phyloP scores from a whole-genome alignment of 176 grass and related monocot genomes.

The Elymus sibiricus region DNA sequence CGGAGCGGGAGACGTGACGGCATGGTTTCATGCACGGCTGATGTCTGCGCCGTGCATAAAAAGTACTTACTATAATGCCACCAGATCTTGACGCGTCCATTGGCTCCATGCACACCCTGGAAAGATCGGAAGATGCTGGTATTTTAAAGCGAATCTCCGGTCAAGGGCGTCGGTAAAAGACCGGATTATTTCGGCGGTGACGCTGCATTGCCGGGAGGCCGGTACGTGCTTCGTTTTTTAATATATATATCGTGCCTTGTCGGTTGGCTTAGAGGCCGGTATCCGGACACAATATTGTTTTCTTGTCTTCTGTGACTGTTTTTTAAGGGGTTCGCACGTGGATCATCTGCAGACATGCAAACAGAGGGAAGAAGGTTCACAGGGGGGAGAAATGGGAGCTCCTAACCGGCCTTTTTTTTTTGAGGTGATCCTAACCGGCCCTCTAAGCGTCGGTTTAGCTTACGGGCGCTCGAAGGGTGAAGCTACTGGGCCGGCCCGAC shows the following conservation, averaged over 20 bases:
- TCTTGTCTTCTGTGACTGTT: background rate
- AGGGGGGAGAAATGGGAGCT: too few species aligned
- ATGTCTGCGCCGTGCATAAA: background rate
- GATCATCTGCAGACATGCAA: background rate
- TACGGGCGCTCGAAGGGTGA: too few species aligned
- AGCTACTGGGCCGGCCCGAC: too few species aligned
- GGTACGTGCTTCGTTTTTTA: slow-evolving; percentile 5
- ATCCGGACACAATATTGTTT: background rate
- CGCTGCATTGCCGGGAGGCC: slow-evolving; percentile 9
- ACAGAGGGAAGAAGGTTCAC: too few species aligned
- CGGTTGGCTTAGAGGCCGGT: background rate
- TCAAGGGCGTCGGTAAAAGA: slow-evolving; percentile 15
- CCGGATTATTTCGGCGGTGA: slow-evolving; percentile 28
- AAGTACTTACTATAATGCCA: background rate
- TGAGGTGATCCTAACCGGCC: too few species aligned
- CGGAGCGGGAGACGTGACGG: background rate
- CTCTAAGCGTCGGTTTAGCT: too few species aligned
- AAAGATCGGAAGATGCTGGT: background rate
- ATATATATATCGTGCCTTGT: background rate
- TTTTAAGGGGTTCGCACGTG: background rate
- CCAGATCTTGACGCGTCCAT: background rate
- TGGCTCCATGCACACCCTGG: background rate
- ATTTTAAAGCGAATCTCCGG: background rate
- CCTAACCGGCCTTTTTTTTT: too few species aligned
- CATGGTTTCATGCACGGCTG: background rate